Evolutionary conservation across 148 eudicot genomes (phyloP).

Genomic region (Fagopyrum esculentum): DNA sequence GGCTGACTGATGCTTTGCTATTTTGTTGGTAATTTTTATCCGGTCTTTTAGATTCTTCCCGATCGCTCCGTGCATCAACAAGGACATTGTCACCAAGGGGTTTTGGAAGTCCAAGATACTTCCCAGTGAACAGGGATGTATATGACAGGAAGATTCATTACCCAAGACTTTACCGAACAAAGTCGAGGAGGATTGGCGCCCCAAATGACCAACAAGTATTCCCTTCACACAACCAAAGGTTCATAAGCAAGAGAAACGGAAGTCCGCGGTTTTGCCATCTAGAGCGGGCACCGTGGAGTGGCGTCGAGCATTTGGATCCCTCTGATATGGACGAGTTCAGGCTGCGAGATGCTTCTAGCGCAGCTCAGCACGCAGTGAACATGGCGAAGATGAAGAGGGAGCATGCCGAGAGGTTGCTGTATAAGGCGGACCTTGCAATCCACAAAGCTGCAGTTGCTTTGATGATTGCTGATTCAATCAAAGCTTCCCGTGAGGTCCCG

Average conservation of each 20-base stretch:
- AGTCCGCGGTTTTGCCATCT: slow-evolving; percentile 34
- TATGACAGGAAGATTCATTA: slow-evolving; percentile 44
- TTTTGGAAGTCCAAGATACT: neutral
- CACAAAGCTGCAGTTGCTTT: slow-evolving; percentile 82
- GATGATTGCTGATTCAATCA: slow-evolving; percentile 78
- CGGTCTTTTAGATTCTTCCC: slow-evolving; percentile 47
- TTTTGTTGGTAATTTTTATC: neutral
- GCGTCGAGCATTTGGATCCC: slow-evolving; percentile 45
- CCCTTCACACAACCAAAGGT: slow-evolving; percentile 38
- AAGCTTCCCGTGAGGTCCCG: slow-evolving; percentile 31
- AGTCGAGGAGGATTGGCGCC: slow-evolving; percentile 42
- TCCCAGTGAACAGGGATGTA: slow-evolving; percentile 42
- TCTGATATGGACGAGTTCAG: slow-evolving; percentile 75
- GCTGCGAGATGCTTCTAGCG: slow-evolving; percentile 73
- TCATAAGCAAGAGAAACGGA: slow-evolving; percentile 36
- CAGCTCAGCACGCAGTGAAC: slow-evolving; percentile 65
- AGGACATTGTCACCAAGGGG: too few relatives aligned
- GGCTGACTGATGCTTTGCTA: neutral
- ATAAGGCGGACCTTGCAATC: slow-evolving; percentile 76
- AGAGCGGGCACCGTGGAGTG: slow-evolving; percentile 35
- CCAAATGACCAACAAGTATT: slow-evolving; percentile 26
- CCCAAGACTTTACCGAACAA: slow-evolving; percentile 46
- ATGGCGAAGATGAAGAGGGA: slow-evolving; percentile 80
- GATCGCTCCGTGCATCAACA: slow-evolving; percentile 28
- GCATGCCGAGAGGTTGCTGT: slow-evolving; percentile 68